These are phyloP conservation scores for Xylaria sp. DNA, from an alignment of 2,329 filamentous ascomycete species.

Conservation along the genomic window DNA sequence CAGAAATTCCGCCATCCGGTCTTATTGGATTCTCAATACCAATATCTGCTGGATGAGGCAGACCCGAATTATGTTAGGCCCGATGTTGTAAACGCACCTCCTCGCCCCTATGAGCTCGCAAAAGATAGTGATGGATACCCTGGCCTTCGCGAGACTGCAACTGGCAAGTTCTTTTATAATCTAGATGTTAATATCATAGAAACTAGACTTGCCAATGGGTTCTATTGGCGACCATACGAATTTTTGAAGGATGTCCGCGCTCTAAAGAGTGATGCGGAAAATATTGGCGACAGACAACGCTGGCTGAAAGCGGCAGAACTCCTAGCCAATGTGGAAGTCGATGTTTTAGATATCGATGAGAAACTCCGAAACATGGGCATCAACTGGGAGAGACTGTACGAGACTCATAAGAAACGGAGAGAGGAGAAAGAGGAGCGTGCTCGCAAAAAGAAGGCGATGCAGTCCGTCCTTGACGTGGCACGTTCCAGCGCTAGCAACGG, in stretches of 20 bases:
- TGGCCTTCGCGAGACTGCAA: conserved; percentile 78
- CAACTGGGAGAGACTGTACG: conserved; percentile 85
- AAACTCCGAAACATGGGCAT: conserved; percentile 66
- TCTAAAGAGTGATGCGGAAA: conserved; percentile 84
- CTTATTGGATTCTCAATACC: conserved; percentile 77
- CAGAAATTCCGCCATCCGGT: conserved; percentile 86
- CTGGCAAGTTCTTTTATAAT: conserved; percentile 92
- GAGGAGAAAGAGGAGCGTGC: conserved; percentile 68
- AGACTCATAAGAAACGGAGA: conserved; percentile 74
- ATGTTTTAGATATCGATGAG: conserved; percentile 80
- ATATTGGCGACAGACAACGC: conserved; percentile 82
- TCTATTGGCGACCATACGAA: conserved; percentile 89
- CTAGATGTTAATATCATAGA: conserved; percentile 93
- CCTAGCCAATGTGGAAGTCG: conserved; percentile 91
- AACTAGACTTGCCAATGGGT: conserved; percentile 95
- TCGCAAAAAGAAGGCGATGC: conserved; percentile 70
- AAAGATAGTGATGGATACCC: conserved; percentile 81
- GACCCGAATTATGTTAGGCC: conserved; percentile 76
- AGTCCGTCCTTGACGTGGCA: conserved; percentile 61
- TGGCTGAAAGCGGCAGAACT: conserved; percentile 91
- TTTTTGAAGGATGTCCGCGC: conserved; percentile 89
- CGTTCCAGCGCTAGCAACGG: conserved; percentile 62
- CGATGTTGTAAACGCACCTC: conserved; percentile 65
- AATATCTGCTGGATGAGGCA: conserved; percentile 85
- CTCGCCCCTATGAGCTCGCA: conserved; percentile 80